phyloP scores from a whole-genome alignment of 768 basidiomycete genomes.

The Lactifluus piperatus region DNA sequence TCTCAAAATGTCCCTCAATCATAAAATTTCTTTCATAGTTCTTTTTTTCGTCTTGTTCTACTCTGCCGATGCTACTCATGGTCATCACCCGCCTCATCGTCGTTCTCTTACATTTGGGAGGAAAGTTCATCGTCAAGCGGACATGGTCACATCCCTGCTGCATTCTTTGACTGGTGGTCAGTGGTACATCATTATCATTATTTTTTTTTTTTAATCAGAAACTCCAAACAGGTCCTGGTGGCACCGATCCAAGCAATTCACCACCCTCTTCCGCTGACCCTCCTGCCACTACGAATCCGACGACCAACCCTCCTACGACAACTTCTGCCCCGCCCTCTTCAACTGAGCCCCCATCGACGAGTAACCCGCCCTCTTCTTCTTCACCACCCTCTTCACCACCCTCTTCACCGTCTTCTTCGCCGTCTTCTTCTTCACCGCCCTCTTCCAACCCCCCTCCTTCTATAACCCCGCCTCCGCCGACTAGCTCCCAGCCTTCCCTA shows the following conservation, averaged over 20 bases:
- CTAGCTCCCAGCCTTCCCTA: neutral
- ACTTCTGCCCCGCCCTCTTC: neutral
- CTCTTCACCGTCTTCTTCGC: too few species aligned
- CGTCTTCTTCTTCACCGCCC: too few species aligned
- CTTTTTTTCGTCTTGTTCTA: slow-evolving; percentile 1
- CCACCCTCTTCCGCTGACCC: neutral
- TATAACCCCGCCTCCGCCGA: slow-evolving; percentile 1
- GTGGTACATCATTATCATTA: neutral
- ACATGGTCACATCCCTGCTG: neutral
- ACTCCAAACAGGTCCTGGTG: neutral
- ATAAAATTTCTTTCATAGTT: neutral
- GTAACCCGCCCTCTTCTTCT: slow-evolving; percentile 2
- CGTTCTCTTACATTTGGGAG: neutral
- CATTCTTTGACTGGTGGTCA: neutral
- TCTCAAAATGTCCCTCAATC: neutral
- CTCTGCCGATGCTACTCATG: slow-evolving; percentile 1
- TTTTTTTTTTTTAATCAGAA: neutral
- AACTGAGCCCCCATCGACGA: neutral
- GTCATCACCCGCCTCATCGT: neutral
- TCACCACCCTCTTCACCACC: neutral
- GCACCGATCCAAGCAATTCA: neutral
- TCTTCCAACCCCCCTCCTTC: slow-evolving; percentile 9
- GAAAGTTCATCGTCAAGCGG: neutral
- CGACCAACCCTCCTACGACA: neutral
- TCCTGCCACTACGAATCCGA: neutral